phyloP scores from a whole-genome alignment of 2,329 filamentous ascomycete genomes.

The Aspergillus sp. region DNA sequence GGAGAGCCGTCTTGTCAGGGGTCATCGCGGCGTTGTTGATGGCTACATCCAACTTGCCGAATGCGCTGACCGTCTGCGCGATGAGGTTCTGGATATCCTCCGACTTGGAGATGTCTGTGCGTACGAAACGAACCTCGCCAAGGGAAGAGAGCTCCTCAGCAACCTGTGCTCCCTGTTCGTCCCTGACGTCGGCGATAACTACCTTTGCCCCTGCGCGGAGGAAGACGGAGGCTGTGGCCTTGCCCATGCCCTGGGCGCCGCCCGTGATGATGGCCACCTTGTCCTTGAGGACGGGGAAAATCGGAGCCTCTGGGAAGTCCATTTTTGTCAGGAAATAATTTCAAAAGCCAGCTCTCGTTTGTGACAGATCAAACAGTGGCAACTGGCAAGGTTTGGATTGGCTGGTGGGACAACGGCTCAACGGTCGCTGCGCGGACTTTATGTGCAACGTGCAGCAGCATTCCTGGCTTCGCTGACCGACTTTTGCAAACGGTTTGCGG shows the following conservation, averaged over 20 bases:
- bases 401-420: no score
- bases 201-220: slow-evolving; percentile 79
- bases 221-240: slow-evolving; percentile 53
- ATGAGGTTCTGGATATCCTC: slow-evolving; percentile 33
- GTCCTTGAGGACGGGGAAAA: neutral
- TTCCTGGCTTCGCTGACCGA: no score
- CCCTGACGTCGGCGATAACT: slow-evolving; percentile 73
- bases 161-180: slow-evolving; percentile 21
- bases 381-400: no score
- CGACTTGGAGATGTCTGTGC: slow-evolving; percentile 28
- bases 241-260: slow-evolving; percentile 32
- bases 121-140: slow-evolving; percentile 22
- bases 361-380: neutral
- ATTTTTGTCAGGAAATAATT: neutral
- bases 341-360: no score
- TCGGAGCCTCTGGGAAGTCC: neutral
- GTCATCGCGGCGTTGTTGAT: slow-evolving; percentile 43
- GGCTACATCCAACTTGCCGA: slow-evolving; percentile 44
- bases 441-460: no score
- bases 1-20: slow-evolving; percentile 27
- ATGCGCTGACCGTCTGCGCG: slow-evolving; percentile 30
- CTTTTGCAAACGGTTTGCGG: no score
- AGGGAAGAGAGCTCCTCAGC: slow-evolving; percentile 11
- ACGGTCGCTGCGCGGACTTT: no score
- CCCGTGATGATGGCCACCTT: slow-evolving; percentile 27